Base-by-base conservation (phyloP, 306 rosid species). In the Quercus wislizeni region DNA sequence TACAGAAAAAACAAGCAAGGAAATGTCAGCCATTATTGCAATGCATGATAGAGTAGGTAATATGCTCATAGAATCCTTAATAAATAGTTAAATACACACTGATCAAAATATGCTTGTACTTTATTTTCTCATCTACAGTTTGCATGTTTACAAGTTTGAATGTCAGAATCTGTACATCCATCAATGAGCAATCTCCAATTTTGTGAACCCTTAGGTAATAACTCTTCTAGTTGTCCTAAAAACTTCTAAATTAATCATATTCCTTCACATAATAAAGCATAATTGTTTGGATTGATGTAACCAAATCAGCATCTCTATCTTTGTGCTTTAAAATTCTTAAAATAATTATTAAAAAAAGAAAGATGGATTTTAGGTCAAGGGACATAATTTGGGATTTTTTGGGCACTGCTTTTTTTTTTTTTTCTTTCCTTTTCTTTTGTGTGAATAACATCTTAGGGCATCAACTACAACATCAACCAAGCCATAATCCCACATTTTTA, bases 1-100 rank as follows among this genome's bases (percentile, higher is more conserved):
- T 75, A 72, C 79, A 83, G 69, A 46, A 82, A 82, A 82, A 51
- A 62, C 67, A 82, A 82, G 55, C 74, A 76, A 49, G 59, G 17
- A 80, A 73, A 35, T 62, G 70, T 63, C 69, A 49, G 75, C 35
- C 33, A 41, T 25, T 30, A 68, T 35, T 68, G 28, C 52, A 68
- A 38, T 7, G 41, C 25, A 68, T 33, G 23, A 68, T 68, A 68
- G 23, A 35, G 17, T 35, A 19, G 13, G 18, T 12, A 8, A 68
- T 18, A 18, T 54, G 52, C 76, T 82, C 35, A 58, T 33, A 75
- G 62, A 55, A 30, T 69, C 31, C 46, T 5, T 23, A 70, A 12
- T 38, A 70, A 69, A 21, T 81, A 23, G 11, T 69, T 49, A 49
- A 49, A 49, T 11, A 12, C 4, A 78, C 18, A 75, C 55, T 61